phyloP scores from a whole-genome alignment of 2,329 filamentous ascomycete species.

The Hirsutella thompsonii region DNA sequence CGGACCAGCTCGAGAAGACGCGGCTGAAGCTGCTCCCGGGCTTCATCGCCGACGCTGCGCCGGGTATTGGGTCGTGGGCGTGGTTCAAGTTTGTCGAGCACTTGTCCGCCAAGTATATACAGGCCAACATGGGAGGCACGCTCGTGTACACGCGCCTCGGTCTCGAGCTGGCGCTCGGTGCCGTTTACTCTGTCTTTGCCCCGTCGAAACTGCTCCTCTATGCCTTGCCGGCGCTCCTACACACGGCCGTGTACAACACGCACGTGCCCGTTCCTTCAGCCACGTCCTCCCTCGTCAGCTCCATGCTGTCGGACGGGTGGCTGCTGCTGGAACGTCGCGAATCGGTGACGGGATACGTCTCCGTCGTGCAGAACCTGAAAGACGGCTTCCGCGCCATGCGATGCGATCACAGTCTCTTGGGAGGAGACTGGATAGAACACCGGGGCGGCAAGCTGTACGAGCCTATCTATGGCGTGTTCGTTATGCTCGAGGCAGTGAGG shows the following conservation, averaged over 20 bases:
- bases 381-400: conserved; percentile 70
- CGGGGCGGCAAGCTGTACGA: conserved; percentile 51
- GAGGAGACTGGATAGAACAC: conserved; percentile 70
- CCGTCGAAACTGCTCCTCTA: conserved; percentile 57
- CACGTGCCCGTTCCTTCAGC: conserved; percentile 54
- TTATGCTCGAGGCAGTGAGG: conserved; percentile 84
- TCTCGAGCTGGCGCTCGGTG: conserved; percentile 55
- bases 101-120: conserved; percentile 24
- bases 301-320: conserved; percentile 54
- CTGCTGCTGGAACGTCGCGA: conserved; percentile 69
- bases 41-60: conserved; percentile 48
- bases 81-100: conserved; percentile 44
- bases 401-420: conserved; percentile 87
- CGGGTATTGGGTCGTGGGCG: conserved; percentile 53
- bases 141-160: conserved; percentile 58
- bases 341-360: conserved; percentile 84
- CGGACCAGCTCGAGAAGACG: conserved; percentile 49
- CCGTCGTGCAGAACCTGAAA: conserved; percentile 65
- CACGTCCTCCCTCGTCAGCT: conserved; percentile 50
- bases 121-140: conserved; percentile 43
- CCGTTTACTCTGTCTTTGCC: conserved; percentile 49
- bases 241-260: conserved; percentile 59
- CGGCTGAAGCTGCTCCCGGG: conserved; percentile 41
- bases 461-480: conserved; percentile 91
- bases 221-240: conserved; percentile 58